Percentiles rank a stretch among this genome's conserved stretches.
Conservation (phyloP, 768 basidiomycete genomes). For the Phlegmacium glaucopus region DNA sequence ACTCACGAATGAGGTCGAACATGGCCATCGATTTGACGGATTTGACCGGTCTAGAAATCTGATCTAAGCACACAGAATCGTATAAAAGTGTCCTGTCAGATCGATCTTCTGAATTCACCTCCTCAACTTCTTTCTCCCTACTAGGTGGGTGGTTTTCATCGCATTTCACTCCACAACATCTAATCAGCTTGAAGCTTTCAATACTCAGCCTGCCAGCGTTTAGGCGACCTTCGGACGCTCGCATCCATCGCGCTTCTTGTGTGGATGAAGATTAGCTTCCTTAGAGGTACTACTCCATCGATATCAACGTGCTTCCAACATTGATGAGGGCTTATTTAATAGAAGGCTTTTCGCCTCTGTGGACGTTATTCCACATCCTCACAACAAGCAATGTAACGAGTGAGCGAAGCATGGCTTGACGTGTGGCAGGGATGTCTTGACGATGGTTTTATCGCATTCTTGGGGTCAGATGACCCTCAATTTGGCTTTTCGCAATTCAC, state of each 20-base stretch:
- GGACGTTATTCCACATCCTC: conserved; percentile 62
- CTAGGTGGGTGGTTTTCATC: too few relatives aligned
- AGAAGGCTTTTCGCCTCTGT: conserved; percentile 28
- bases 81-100: too few relatives aligned
- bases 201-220: conserved; percentile 47
- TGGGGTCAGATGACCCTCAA: not conserved
- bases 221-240: conserved; percentile 52
- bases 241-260: conserved; percentile 77
- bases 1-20: too few relatives aligned
- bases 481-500: not conserved
- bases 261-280: conserved; percentile 57
- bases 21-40: too few relatives aligned
- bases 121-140: too few relatives aligned
- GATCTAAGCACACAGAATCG: too few relatives aligned
- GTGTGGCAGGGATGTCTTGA: conserved; percentile 49
- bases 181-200: not conserved
- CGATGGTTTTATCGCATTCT: conserved; percentile 7
- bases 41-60: too few relatives aligned
- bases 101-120: too few relatives aligned
- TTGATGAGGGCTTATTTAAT: conserved; percentile 1
- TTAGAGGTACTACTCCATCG: conserved; percentile 36
- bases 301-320: not conserved
- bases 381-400: conserved; percentile 74
- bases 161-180: too few relatives aligned
- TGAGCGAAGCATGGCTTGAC: conserved; percentile 67